Base-by-base conservation (phyloP, 192 early-diverging fungal species). In the Backusella tuberculispora region DNA sequence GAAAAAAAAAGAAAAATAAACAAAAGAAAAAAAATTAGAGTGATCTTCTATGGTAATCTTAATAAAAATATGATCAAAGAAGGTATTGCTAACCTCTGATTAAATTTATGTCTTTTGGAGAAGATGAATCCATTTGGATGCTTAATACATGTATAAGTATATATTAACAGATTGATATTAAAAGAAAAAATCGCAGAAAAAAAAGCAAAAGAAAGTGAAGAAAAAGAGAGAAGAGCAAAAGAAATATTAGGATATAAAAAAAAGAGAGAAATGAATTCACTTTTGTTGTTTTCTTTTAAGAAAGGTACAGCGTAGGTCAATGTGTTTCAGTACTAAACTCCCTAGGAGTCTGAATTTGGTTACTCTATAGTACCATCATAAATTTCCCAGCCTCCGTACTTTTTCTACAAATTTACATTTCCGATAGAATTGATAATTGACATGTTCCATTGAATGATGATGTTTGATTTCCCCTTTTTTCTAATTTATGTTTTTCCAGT, bases 301-400 rank as follows among this genome's bases (percentile, higher is more conserved):
- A 65, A 64, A 73, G 19, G 53, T 73, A 73, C 60, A 73, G 44
- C 63, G 72, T 73, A 73, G 56, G 63, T 73, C 72, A 73, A 65
- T 65, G 63, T 73, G 72, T 73, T 73, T 73, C 72, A 73, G 26
- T 73, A 73, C 72, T 73, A 73, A 73, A 45, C 42, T 73, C 56
- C 72, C 72, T 43, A 66, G 12, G 43, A 40, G 15, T 64, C 72
- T 73, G 63, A 42, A 64, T 73, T 65, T 73, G 56, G 72, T 73
- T 73, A 73, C 63, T 69, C 13, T 9, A 24, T 69, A 45, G n/a
- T 43, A 26, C 53, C 53, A 19, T 66, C 40, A 42, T 15, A 21
- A 42, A 67, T 67, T 67, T 67, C 66, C 66, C 66, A 73, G 48
- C 42, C 65, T 38, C 53, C 53, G 53, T 60, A 34, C 26, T 60